A percentile compares a stretch with the other conserved stretches of the same genome.
These are phyloP conservation scores for Herpotrichia juniperi DNA, from an alignment of 2,329 filamentous ascomycete species.

Conservation along the genomic window DNA sequence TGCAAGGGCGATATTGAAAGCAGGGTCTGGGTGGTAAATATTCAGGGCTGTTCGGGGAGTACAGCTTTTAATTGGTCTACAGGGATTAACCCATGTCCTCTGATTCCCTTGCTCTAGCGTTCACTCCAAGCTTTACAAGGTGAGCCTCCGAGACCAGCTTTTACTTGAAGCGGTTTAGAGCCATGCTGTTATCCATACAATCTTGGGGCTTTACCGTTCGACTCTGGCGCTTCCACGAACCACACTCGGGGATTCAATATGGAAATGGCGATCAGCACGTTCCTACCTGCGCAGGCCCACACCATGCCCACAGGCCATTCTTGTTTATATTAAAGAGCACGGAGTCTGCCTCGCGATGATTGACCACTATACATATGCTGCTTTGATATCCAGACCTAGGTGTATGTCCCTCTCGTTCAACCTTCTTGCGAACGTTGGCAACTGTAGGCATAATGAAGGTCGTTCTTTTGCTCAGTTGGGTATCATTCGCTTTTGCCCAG, in stretches of 20 bases:
- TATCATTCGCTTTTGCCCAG: slow-evolving; percentile 9
- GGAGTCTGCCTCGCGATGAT: slow-evolving; percentile 6
- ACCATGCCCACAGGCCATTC: neutral
- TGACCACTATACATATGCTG: neutral
- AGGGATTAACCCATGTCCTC: neutral
- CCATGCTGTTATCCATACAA: neutral
- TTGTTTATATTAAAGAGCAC: neutral
- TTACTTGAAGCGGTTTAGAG: neutral
- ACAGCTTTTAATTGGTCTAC: neutral
- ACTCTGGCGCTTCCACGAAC: neutral
- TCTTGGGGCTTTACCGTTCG: neutral
- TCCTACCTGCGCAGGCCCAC: neutral
- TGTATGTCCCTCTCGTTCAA: neutral
- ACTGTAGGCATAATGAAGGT: slow-evolving; percentile 6
- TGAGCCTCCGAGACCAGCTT: neutral
- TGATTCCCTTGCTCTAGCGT: neutral
- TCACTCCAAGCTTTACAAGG: neutral
- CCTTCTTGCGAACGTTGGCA: slow-evolving; percentile 4
- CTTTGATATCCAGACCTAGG: neutral
- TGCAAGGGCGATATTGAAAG: slow-evolving; percentile 1
- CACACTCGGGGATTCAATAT: neutral
- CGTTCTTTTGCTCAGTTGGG: slow-evolving; percentile 4
- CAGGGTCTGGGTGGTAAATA: neutral
- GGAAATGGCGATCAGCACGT: neutral
- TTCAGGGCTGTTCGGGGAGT: neutral